These are phyloP conservation scores for Sungouiozyma ichnusensis DNA, from an alignment of 805 yeast genomes.

Conservation along the genomic window DNA sequence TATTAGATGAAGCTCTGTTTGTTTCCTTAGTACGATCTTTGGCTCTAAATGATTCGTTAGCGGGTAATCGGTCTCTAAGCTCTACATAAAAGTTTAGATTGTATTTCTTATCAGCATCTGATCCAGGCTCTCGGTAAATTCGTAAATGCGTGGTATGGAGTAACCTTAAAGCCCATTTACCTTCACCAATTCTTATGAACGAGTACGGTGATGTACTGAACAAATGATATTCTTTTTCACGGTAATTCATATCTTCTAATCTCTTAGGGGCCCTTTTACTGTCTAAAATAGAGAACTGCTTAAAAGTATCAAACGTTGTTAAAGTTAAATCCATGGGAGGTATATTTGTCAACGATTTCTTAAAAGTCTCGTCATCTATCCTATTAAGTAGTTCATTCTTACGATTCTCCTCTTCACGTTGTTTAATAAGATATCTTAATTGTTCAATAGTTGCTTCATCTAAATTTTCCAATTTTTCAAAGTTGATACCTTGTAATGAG, in stretches of 20 bases:
- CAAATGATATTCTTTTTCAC: slow-evolving; percentile 11
- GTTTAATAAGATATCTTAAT: slow-evolving; percentile 19
- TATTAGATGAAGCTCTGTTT: too few relatives aligned
- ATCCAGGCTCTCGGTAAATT: slow-evolving; percentile 19
- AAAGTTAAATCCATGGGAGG: slow-evolving; percentile 27
- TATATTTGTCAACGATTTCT: slow-evolving; percentile 3
- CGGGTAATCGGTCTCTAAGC: too few relatives aligned
- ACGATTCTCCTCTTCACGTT: slow-evolving; percentile 9
- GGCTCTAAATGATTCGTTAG: too few relatives aligned
- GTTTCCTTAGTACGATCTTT: too few relatives aligned
- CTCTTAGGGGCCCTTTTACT: background rate
- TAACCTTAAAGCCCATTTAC: slow-evolving; percentile 27
- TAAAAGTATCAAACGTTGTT: slow-evolving; percentile 33
- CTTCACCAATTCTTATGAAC: slow-evolving; percentile 27
- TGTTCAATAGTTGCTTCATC: slow-evolving; percentile 29
- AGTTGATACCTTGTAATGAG: slow-evolving; percentile 33
- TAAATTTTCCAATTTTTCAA: slow-evolving; percentile 10
- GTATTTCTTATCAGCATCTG: slow-evolving; percentile 6
- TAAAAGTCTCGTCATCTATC: slow-evolving; percentile 1
- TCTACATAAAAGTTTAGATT: slow-evolving; percentile 13
- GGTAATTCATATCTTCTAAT: slow-evolving; percentile 8
- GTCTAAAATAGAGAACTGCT: slow-evolving; percentile 17
- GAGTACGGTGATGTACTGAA: slow-evolving; percentile 24
- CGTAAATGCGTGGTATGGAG: slow-evolving; percentile 13
- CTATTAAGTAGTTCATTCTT: slow-evolving; percentile 6